Conservation (phyloP, 441 rosid genomes). For the Jatropha podagrica region DNA sequence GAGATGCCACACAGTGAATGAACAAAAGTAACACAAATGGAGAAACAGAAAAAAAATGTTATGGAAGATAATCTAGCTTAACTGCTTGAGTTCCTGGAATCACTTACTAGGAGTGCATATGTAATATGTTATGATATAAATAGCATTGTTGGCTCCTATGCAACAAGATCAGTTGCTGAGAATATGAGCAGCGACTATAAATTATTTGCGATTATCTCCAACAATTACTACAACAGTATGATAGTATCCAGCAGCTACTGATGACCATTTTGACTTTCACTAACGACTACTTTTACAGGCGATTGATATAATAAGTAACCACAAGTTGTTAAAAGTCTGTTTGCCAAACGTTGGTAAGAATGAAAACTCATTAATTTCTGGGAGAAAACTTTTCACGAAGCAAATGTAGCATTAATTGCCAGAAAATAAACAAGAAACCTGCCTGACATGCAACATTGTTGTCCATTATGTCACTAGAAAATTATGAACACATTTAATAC, state of each 20-base stretch:
- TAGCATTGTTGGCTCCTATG: background rate
- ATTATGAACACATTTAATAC: background rate
- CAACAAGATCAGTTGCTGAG: background rate
- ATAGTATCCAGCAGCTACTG: background rate
- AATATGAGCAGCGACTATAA: background rate
- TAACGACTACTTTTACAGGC: background rate
- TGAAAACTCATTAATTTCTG: background rate
- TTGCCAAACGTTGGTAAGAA: background rate
- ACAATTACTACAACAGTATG: background rate
- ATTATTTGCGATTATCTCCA: background rate
- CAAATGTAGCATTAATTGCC: background rate
- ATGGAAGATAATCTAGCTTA: background rate
- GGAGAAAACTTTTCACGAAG: background rate
- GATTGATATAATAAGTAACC: background rate
- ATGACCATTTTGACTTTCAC: background rate
- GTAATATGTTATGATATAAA: background rate
- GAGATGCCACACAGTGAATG: background rate
- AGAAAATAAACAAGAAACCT: background rate
- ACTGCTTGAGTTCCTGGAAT: background rate
- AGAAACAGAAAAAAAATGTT: background rate
- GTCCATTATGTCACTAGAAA: background rate
- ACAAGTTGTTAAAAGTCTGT: background rate
- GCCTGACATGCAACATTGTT: background rate
- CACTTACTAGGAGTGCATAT: background rate
- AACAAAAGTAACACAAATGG: background rate